These are phyloP conservation scores for Bipolaris oryzae DNA, from an alignment of 2,329 filamentous ascomycete species.

Conservation along the genomic window DNA sequence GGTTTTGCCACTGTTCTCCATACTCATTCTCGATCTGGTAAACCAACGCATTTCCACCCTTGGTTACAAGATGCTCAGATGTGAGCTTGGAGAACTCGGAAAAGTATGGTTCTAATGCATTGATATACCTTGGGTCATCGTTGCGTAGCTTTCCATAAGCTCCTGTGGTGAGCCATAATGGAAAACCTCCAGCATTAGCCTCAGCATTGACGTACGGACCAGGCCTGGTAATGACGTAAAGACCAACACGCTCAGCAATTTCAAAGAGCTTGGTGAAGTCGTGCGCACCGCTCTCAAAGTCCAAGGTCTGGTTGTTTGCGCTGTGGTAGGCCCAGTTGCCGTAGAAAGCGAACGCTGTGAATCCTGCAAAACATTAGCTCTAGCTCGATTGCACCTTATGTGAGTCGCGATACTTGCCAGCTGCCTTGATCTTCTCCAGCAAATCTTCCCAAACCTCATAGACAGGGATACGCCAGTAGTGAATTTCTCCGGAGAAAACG, in stretches of 20 bases:
- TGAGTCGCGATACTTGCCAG: conserved; percentile 17
- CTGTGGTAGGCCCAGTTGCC: conserved; percentile 58
- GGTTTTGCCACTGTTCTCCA: conserved; percentile 49
- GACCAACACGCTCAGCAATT: conserved; percentile 60
- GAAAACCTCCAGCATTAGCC: conserved; percentile 66
- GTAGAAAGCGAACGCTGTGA: conserved; percentile 57
- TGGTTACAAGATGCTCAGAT: conserved; percentile 61
- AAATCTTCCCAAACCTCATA: conserved; percentile 59
- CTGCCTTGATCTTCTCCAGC: conserved; percentile 60
- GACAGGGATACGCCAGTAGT: conserved; percentile 56
- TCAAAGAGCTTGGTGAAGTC: conserved; percentile 60
- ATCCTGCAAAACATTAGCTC: conserved; percentile 39
- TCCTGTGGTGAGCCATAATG: conserved; percentile 67
- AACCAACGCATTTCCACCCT: conserved; percentile 62
- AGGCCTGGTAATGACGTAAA: conserved; percentile 63
- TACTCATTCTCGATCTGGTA: conserved; percentile 66
- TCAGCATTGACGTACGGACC: conserved; percentile 70
- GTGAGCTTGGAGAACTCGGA: conserved; percentile 58
- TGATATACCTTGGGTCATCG: conserved; percentile 59
- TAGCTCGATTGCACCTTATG: background rate
- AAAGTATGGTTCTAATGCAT: conserved; percentile 62
- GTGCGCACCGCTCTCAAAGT: conserved; percentile 61
- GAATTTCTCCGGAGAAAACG: conserved; percentile 61
- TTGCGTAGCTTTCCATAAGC: conserved; percentile 61
- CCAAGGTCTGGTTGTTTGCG: conserved; percentile 53